These are phyloP conservation scores for Licmophora abbreviata DNA, from an alignment of 108 stramenopile genomes.

Conservation along the genomic window DNA sequence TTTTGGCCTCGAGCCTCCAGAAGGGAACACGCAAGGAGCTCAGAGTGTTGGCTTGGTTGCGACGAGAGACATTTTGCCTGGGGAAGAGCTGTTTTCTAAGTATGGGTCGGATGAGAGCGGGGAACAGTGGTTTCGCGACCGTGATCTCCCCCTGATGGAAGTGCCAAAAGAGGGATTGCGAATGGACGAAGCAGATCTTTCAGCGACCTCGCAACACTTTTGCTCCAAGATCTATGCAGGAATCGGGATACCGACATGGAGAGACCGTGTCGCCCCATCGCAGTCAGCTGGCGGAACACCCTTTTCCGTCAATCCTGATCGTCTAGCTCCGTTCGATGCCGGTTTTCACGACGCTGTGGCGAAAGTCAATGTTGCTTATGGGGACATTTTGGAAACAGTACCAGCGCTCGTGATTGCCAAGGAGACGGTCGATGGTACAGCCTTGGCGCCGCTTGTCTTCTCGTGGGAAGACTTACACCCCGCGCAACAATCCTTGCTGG, in stretches of 20 bases:
- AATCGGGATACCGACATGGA: conserved; percentile 22
- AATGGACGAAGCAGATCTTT: conserved; percentile 7
- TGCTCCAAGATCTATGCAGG: conserved; percentile 35
- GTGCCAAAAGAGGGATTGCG: conserved; percentile 1
- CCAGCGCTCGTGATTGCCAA: conserved; percentile 17
- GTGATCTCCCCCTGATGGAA: conserved; percentile 4
- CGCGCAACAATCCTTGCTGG: conserved; percentile 11
- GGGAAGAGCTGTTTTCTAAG: conserved; percentile 22
- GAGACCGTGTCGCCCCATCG: conserved; percentile 2
- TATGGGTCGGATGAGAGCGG: conserved; percentile 20
- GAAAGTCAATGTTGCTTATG: conserved; percentile 13
- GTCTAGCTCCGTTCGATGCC: conserved; percentile 21
- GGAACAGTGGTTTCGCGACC: conserved; percentile 19
- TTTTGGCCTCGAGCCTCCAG: background rate
- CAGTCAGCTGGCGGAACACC: background rate
- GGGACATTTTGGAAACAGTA: conserved; percentile 20
- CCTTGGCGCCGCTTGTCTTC: conserved; percentile 19
- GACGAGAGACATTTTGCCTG: conserved; percentile 20
- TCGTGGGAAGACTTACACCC: conserved; percentile 22
- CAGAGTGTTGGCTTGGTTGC: conserved; percentile 20
- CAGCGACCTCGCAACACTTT: conserved; percentile 9
- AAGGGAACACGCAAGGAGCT: background rate
- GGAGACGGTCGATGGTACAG: conserved; percentile 9
- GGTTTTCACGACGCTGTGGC: conserved; percentile 23
- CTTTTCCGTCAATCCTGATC: conserved; percentile 6